These are phyloP conservation scores for Solanum habrochaites DNA, from an alignment of 257 asterid genomes.

Conservation along the genomic window DNA sequence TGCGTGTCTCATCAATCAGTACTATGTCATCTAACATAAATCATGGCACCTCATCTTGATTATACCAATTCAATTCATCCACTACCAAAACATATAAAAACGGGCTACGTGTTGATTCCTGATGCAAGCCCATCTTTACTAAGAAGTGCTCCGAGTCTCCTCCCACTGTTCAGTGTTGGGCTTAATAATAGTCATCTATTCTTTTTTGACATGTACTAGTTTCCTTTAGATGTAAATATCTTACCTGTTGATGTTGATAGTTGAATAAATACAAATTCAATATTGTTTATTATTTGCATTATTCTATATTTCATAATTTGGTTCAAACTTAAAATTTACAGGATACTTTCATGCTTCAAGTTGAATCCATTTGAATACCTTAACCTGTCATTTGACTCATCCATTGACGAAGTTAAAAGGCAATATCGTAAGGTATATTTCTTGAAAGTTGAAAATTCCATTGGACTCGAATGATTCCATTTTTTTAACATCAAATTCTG, in stretches of 20 bases:
- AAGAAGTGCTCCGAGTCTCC: background rate
- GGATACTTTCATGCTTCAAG: constrained; percentile 99
- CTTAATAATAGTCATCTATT: background rate
- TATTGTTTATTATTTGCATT: background rate
- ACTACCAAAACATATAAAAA: background rate
- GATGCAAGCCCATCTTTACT: background rate
- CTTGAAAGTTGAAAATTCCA: background rate
- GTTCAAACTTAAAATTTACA: constrained; percentile 16
- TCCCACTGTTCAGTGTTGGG: background rate
- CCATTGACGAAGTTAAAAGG: constrained; percentile 63
- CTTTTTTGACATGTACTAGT: background rate
- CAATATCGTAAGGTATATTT: constrained; percentile 84
- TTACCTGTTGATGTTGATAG: background rate
- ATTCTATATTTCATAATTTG: background rate
- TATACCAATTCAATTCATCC: background rate
- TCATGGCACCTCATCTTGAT: background rate
- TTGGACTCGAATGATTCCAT: background rate
- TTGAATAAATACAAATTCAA: background rate
- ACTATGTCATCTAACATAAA: background rate
- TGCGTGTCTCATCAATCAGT: background rate
- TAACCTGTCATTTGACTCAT: constrained; percentile 70
- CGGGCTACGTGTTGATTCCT: background rate
- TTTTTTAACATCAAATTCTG: background rate
- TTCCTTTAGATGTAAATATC: background rate
- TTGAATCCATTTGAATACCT: constrained; percentile 90